Evolutionary conservation across 2,329 filamentous ascomycete genomes (phyloP), one percentile per base, ranked within the genome.

Genomic region (Fusarium tjaetaba): DNA sequence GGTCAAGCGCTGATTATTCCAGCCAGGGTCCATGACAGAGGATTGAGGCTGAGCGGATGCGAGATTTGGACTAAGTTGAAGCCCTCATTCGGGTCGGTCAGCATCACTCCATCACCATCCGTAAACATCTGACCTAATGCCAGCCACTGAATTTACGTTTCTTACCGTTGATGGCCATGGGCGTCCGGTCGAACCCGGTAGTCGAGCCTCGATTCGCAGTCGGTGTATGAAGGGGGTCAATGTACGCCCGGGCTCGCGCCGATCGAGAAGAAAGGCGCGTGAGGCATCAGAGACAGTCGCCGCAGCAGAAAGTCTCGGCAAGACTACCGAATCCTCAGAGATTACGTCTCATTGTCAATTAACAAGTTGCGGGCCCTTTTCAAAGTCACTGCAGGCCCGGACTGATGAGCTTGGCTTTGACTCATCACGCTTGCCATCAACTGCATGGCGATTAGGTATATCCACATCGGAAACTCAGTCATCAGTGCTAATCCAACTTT

Each of bases 201-300:
- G 62, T 9, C 62, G 62, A 14, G 39, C 39, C 9, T 36, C 62
- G 20, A 67, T 68, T 1, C 24, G 65, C 1, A 67, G 65, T 26
- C 52, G 46, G 7, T 68, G 65, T 11, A 68, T 68, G 65, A 51
- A 46, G 26, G 65, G 65, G 2, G 45, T 68, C 11, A 68, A 68
- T 16, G 39, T 61, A 9, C 65, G 65, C 7, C 34, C 41, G 5
- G 62, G 38, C 30, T 68, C 65, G 8, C 52, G 65, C 8, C 65
- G 65, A 6, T 68, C 65, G 4, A 56, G 8, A 7, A 41, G 39
- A 11, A 65, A 65, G 5, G 59, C 60, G 4, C 24, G 13, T 0
- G 41, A 42, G 2, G 48, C 10, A 18, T 6, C 30, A 6, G 7
- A 8, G 5, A 10, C 3, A 4, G 9, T 15, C 8, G 5, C 7